Evolutionary conservation across 163 green algal species (phyloP).

Genomic region (Scenedesmus sp.): DNA sequence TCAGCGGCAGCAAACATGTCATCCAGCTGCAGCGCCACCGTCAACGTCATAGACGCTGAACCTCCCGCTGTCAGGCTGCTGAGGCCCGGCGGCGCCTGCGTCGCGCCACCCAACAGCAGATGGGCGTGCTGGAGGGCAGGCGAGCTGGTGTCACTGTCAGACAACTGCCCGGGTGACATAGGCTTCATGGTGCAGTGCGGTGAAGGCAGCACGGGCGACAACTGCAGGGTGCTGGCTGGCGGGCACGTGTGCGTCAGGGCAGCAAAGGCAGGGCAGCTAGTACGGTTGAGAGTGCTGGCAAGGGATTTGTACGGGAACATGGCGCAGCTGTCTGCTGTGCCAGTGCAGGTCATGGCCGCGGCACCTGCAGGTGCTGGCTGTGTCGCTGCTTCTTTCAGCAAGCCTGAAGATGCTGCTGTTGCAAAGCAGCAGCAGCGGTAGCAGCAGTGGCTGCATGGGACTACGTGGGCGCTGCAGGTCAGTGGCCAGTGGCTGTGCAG

Average conservation of each 20-base stretch:
- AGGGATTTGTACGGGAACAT: slow-evolving; percentile 35
- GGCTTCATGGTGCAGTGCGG: slow-evolving; percentile 20
- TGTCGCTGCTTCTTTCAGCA: slow-evolving; percentile 11
- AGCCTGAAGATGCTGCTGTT: background rate
- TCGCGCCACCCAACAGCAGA: background rate
- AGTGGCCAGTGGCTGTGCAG: background rate
- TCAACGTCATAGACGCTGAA: slow-evolving; percentile 20
- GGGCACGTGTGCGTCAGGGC: slow-evolving; percentile 37
- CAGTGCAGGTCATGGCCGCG: slow-evolving; percentile 12
- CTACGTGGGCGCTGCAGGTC: background rate
- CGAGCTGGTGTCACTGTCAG: slow-evolving; percentile 8
- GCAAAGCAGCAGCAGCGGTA: background rate
- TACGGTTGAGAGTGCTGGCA: background rate
- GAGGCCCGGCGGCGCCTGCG: background rate
- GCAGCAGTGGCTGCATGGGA: background rate
- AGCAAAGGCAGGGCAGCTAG: background rate
- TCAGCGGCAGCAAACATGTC: background rate
- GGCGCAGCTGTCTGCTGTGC: background rate
- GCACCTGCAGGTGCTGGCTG: background rate
- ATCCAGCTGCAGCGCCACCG: slow-evolving; percentile 16
- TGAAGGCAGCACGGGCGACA: background rate
- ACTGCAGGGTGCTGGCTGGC: slow-evolving; percentile 34
- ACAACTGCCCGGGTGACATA: slow-evolving; percentile 39
- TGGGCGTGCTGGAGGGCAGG: slow-evolving; percentile 34
- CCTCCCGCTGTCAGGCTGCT: background rate